Evolutionary conservation across 164 flowering plant genomes (phyloP), one percentile per base, ranked within the genome.

Genomic region (Umbellularia californica): DNA sequence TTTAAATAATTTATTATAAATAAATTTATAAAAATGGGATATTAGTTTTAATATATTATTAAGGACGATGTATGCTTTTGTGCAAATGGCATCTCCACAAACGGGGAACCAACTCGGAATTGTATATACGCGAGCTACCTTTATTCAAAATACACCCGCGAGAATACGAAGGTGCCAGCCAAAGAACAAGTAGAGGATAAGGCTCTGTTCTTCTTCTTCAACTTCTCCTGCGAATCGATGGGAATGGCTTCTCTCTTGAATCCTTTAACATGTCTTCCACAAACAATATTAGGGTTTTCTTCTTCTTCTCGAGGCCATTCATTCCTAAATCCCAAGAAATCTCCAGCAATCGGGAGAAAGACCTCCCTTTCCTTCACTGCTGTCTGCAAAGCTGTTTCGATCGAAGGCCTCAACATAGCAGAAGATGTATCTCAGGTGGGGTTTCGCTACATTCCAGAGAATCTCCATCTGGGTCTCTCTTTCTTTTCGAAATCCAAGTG

Each of bases 351-450:
- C 5, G 25, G 30, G 69, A 23, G 51, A 12, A 63, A 25, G 19
- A 25, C 15, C 35, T 20, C 35, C 14, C 24, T 47, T 28, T 70
- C 79, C 17, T 66, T 52, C 0, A 20, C 73, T 33, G 77, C 90
- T 24, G 81, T 83, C 35, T 89, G 96, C 79, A 88, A 87, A 71
- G 92, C 94, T 0, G 88, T 85, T n/a, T 84, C 97, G 64, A 71
- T 89, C 75, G 90, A 89, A 82, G 91, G 89, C 15, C 93, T 93
- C 58, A 92, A 92, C 85, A 91, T 93, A 27, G 98, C 97, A 12
- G 87, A 89, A 50, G 92, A 93, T 83, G 97, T 91, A 22, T 82
- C 88, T 58, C 94, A 92, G 95, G 98, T 86, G n/a, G 63, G 62
- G 72, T 67, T 35, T 47, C 20, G 5, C n/a, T 67, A 7, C 20